Percentiles rank a stretch among this genome's conserved stretches.
phyloP scores from a whole-genome alignment of 2,329 filamentous ascomycete species.

The Neonectria hederae region DNA sequence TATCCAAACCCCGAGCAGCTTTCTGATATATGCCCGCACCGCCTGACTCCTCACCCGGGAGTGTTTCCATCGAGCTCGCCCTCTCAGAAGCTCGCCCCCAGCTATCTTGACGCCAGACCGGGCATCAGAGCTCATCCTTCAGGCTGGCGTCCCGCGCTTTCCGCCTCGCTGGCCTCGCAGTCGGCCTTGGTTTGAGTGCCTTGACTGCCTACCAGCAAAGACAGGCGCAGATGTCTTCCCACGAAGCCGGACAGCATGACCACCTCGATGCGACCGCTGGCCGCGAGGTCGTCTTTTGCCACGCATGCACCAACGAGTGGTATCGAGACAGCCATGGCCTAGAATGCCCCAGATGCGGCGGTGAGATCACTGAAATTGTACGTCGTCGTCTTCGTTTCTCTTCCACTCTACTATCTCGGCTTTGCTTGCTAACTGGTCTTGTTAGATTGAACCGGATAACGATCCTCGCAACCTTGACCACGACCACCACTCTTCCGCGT shows the following conservation, averaged over 20 bases:
- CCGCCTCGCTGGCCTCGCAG: conserved; percentile 63
- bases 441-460: conserved; percentile 62
- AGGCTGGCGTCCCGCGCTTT: conserved; percentile 66
- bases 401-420: not conserved
- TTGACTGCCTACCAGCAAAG: conserved; percentile 63
- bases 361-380: conserved; percentile 89
- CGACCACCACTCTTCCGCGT: conserved; percentile 42
- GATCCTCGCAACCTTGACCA: conserved; percentile 65
- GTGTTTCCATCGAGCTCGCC: conserved; percentile 3
- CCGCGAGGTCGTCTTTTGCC: conserved; percentile 85
- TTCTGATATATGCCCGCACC: not conserved
- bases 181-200: conserved; percentile 68
- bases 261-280: conserved; percentile 61
- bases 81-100: conserved; percentile 4
- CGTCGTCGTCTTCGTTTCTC: conserved; percentile 45
- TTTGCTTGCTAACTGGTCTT: conserved; percentile 27
- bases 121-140: conserved; percentile 39
- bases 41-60: not conserved
- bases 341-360: conserved; percentile 78
- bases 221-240: conserved; percentile 54
- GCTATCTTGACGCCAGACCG: conserved; percentile 13
- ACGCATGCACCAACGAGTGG: conserved; percentile 84
- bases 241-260: conserved; percentile 28
- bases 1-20: not conserved
- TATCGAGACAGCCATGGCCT: conserved; percentile 74